Evolutionary conservation across 345 rosid species (phyloP), one percentile per base, ranked within the genome.

Genomic region (Durio zibethinus): DNA sequence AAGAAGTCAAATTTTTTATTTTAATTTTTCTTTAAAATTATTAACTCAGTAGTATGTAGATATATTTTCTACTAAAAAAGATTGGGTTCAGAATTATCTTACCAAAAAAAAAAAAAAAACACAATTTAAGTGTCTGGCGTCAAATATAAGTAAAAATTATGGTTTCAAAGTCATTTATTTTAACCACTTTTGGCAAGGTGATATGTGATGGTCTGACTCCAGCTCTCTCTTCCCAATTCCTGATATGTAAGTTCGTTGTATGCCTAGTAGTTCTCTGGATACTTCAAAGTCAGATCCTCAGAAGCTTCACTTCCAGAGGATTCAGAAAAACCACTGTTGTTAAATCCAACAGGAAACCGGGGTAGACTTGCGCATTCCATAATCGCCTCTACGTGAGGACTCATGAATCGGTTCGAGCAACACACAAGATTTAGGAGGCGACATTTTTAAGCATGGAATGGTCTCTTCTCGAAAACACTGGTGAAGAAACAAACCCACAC

Each of bases 361-460:
- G 18, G 92, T 90, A 23, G 89, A 82, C 81, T 88, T 88, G 59
- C 82, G 80, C 21, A 45, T 48, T 74, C 33, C 76, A 50, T 3
- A 21, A 23, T 84, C 81, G 70, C 70, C 83, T 59, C 63, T 82
- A 57, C 73, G 84, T 35, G 76, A 63, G 64, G 85, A 73, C 79
- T 86, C 89, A 1, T 79, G 79, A 77, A 80, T 69, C 5, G 94
- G 95, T 78, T 91, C 89, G 4, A 90, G 93, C 87, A 96, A 25
- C 53, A 82, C 77, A 78, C 94, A 90, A 74, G 99, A 83, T 86
- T 87, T 92, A 5, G 92, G 98, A 80, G 98, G 94, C 29, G 98
- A 90, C 88, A 85, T 80, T 85, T 89, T 93, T n/a, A 88, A 80
- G 82, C 87, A 81, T 48, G 99, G 98, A 2, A 72, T 80, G 81